Evolutionary conservation across 2,329 filamentous ascomycete species (phyloP), one percentile per base, ranked within the genome.

Genomic region (Verticillium albo-atrum): DNA sequence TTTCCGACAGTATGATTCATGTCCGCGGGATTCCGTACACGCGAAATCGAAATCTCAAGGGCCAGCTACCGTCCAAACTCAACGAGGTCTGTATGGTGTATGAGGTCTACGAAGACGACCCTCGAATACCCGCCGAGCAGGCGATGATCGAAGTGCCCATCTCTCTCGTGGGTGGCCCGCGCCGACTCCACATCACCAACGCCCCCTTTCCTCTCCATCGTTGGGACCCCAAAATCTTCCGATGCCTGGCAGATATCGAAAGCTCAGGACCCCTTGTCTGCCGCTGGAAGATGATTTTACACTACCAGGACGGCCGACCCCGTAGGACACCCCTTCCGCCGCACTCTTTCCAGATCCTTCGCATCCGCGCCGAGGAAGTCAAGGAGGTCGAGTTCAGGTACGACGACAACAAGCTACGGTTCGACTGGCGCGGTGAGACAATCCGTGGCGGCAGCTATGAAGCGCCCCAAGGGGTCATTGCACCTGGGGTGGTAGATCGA

Each of bases 161-260:
- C 0, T 55, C 63, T 0, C 61, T 74, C 0, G 72, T 87, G 0
- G 65, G 74, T 2, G 62, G 70, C 1, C 70, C 77, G 6, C 72
- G 83, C 0, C 68, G 67, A 0, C 70, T 90, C 0, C 67, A 77
- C 0, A 70, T 80, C 2, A 90, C 87, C 0, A 91, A 90, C 60
- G 68, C 76, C 0, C 64, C 70, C 0, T 85, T 78, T 51, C 80
- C 81, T 0, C 59, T 68, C 0, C 72, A 74, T 54, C 67, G 71
- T 1, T 72, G 71, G 7, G 57, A 70, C 0, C 25, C 54, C 0
- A 28, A 56, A 0, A 55, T 67, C 0, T 74, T 67, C 35, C 56
- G 54, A 0, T 65, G 66, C 14, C 63, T 64, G 1, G 25, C 66
- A 0, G 63, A 68, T 2, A 60, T 69, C 0, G 65, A 68, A 12